Percentiles rank a stretch among this genome's conserved stretches.
Conservation (phyloP, 257 asterid genomes). For the Primulina eburnea region DNA sequence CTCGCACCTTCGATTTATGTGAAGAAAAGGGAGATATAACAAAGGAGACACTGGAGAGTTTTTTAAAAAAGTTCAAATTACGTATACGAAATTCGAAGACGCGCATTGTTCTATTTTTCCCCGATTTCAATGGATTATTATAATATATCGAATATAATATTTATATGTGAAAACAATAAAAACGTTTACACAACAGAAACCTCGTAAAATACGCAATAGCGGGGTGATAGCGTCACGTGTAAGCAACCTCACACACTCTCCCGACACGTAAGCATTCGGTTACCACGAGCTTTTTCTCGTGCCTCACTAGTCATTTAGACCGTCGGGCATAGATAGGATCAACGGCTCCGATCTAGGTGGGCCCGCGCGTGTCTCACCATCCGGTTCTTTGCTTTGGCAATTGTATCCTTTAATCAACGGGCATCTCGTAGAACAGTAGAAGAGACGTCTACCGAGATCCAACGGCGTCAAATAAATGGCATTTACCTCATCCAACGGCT, state of each 20-base stretch:
- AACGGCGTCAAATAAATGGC: conserved; percentile 21
- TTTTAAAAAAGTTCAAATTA: too few relatives aligned
- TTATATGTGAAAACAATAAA: background rate
- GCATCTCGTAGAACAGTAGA: conserved; percentile 44
- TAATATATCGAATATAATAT: too few relatives aligned
- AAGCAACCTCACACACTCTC: conserved; percentile 37
- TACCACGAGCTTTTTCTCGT: background rate
- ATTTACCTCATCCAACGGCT: conserved; percentile 30
- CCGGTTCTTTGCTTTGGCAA: conserved; percentile 17
- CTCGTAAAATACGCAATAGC: background rate
- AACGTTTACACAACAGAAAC: conserved; percentile 9
- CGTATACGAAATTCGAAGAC: too few relatives aligned
- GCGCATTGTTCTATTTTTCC: too few relatives aligned
- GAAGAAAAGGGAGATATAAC: too few relatives aligned
- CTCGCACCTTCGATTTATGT: too few relatives aligned
- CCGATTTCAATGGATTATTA: too few relatives aligned
- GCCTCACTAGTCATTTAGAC: background rate
- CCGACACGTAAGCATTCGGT: conserved; percentile 50
- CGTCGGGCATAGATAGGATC: conserved; percentile 28
- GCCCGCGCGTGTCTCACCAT: conserved; percentile 17
- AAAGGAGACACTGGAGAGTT: too few relatives aligned
- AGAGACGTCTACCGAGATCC: conserved; percentile 28
- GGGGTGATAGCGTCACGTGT: conserved; percentile 38
- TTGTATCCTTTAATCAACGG: conserved; percentile 16
- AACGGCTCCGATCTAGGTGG: conserved; percentile 35